Percentiles rank a stretch among this genome's conserved stretches.
Conservation (phyloP, 2,329 filamentous ascomycete species). For the Claviceps arundinis region DNA sequence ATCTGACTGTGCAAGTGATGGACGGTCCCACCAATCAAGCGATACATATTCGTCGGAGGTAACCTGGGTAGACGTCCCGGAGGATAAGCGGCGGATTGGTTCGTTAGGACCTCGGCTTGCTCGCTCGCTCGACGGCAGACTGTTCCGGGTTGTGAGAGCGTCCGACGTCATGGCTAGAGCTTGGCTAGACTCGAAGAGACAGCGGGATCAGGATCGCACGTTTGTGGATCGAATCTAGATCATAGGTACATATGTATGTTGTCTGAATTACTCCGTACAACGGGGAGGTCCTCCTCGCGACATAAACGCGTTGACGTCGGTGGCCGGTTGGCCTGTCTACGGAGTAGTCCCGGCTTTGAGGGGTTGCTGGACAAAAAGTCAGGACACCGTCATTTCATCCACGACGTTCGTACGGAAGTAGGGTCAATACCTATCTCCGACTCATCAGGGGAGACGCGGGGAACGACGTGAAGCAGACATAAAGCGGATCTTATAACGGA, state of each 20-base stretch:
- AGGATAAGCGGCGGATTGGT: neutral
- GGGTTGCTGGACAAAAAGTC: neutral
- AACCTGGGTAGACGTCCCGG: neutral
- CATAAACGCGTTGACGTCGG: neutral
- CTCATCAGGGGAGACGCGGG: too few relatives aligned
- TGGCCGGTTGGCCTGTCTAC: conserved; percentile 6
- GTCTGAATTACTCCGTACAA: neutral
- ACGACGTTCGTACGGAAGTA: too few relatives aligned
- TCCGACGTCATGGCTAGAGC: neutral
- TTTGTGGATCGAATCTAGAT: neutral
- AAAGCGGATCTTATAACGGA: too few relatives aligned
- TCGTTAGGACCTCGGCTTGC: too few relatives aligned
- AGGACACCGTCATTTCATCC: too few relatives aligned
- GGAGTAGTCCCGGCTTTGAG: neutral
- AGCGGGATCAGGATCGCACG: neutral
- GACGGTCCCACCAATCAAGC: neutral
- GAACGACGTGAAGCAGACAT: too few relatives aligned
- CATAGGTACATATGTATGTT: neutral
- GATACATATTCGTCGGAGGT: neutral
- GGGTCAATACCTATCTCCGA: too few relatives aligned
- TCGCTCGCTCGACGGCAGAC: too few relatives aligned
- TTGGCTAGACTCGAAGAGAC: neutral
- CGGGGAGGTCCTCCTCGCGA: neutral
- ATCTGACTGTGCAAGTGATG: neutral
- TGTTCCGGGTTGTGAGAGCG: too few relatives aligned